Conservation (phyloP, 2,329 filamentous ascomycete genomes). For the Penicillium brasilianum region DNA sequence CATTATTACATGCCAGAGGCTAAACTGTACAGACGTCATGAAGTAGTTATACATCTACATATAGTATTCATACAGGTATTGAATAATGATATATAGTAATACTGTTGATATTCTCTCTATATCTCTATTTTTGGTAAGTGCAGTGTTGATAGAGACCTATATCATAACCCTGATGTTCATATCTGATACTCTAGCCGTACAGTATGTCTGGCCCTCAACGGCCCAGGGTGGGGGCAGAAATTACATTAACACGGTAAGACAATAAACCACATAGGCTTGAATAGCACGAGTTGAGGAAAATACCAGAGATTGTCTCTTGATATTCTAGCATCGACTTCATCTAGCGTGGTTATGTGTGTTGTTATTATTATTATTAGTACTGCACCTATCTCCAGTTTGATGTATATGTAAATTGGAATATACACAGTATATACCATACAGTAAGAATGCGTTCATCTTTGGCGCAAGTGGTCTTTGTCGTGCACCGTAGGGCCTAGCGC, state of each 20-base stretch:
- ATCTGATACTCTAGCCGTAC: no score
- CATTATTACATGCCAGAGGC: not conserved
- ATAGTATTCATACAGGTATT: no score
- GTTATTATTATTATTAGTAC: not conserved
- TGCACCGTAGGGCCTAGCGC: constrained; percentile 18
- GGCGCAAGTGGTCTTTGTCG: constrained; percentile 16
- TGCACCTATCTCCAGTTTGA: not conserved
- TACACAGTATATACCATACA: not conserved
- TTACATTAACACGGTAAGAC: not conserved
- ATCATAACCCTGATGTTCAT: no score
- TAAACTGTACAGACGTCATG: no score
- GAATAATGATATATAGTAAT: no score
- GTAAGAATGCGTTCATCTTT: no score
- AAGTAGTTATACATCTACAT: no score
- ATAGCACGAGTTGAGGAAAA: no score
- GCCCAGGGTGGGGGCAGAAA: not conserved
- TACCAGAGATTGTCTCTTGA: not conserved
- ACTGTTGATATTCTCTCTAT: no score
- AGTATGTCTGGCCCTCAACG: not conserved
- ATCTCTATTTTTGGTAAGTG: no score
- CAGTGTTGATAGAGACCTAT: no score
- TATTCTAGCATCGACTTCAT: not conserved
- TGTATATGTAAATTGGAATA: not conserved
- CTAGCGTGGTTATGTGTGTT: not conserved
- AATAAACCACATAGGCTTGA: no score